Evolutionary conservation across 2,329 filamentous ascomycete species (phyloP).

Genomic region (Colletotrichum limetticola): DNA sequence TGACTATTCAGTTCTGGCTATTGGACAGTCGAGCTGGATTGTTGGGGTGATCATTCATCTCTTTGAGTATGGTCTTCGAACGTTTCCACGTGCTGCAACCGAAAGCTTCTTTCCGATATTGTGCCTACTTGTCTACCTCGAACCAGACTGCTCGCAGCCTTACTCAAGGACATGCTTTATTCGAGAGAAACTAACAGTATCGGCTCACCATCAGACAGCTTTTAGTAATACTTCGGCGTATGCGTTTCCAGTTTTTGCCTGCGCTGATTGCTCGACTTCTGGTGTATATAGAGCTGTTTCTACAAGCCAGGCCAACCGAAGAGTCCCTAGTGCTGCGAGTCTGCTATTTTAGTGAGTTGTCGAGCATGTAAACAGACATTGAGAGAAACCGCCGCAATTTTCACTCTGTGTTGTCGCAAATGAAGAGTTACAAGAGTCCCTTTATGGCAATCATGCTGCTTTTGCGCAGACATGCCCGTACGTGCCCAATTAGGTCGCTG

Average conservation of each 20-base stretch:
- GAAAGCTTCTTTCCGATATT: no score
- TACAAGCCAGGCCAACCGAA: not conserved
- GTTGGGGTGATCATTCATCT: not conserved
- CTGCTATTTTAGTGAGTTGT: not conserved
- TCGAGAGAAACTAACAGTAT: no score
- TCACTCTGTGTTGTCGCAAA: not conserved
- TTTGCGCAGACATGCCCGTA: not conserved
- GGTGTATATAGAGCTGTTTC: no score
- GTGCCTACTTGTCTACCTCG: no score
- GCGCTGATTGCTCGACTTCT: no score
- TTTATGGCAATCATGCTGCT: not conserved
- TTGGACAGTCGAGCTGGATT: not conserved
- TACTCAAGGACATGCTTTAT: no score
- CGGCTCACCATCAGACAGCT: not conserved
- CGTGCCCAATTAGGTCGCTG: not conserved
- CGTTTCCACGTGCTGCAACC: no score
- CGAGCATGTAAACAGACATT: not conserved
- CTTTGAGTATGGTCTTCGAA: not conserved
- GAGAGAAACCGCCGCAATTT: not conserved
- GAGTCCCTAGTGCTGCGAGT: not conserved
- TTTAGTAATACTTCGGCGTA: not conserved
- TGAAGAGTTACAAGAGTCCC: not conserved
- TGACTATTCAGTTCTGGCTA: not conserved
- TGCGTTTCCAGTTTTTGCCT: no score
- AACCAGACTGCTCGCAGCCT: no score